Conservation (phyloP, 257 asterid genomes). For the Forsythia suspensa region DNA sequence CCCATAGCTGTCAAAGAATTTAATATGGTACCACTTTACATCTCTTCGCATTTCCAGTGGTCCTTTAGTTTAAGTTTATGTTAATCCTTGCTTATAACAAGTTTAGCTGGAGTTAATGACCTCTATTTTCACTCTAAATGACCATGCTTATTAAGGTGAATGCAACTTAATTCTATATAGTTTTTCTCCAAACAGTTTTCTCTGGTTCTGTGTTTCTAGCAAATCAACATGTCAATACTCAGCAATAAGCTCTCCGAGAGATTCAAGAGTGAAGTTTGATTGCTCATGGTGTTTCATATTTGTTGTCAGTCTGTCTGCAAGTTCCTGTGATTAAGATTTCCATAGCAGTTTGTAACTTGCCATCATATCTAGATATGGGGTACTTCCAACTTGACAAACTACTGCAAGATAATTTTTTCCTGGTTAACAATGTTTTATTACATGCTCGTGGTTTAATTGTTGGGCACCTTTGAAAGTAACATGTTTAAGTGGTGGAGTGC, state of each 20-base stretch:
- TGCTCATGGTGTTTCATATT: neutral
- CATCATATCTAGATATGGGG: neutral
- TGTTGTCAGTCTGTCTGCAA: neutral
- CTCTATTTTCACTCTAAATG: neutral
- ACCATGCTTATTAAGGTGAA: neutral
- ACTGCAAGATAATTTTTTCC: neutral
- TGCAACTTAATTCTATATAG: neutral
- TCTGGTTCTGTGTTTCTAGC: neutral
- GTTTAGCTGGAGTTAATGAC: neutral
- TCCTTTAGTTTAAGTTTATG: neutral
- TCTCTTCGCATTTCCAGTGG: neutral
- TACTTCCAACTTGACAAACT: neutral
- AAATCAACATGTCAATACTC: neutral
- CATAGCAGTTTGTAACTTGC: neutral
- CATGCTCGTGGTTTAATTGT: neutral
- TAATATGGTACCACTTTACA: neutral
- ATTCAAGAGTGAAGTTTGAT: neutral
- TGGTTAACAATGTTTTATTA: neutral
- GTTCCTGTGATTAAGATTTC: neutral
- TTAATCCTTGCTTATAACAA: neutral
- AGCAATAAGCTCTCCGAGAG: neutral
- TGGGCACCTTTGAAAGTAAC: neutral
- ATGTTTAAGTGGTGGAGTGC: neutral
- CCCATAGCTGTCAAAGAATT: neutral
- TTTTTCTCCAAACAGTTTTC: neutral